Evolutionary conservation across 2,329 filamentous ascomycete species (phyloP), one percentile per base, ranked within the genome.

Genomic region (Curvularia sp.): DNA sequence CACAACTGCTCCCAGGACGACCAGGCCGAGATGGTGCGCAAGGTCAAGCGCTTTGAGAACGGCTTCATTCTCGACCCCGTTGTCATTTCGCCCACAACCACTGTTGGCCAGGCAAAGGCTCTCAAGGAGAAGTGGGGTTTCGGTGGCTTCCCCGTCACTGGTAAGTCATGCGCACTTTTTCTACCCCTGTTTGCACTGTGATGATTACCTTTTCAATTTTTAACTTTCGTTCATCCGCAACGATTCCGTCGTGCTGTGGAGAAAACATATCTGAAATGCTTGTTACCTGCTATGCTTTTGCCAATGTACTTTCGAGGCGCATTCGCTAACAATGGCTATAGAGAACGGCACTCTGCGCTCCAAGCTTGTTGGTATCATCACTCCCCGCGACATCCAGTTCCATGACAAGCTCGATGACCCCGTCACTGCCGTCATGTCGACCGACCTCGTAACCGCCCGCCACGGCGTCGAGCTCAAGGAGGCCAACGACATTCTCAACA

Each of bases 161-260:
- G 96, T 99, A 84, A 86, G 94, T 62, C 62, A 55, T 56, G 48
- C 60, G 62, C 57, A 60, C 58, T 59, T 55, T 57, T 66, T 30
- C 18, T 26, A 20, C 43, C 50, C 51, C 26, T 18, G 4, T 26
- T 52, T 55, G 76, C 81, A 81, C 70, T 80, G 83, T 93, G 91
- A 97, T 97, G 95, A 87, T 79, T 83, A 85, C 81, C 83, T 84
- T 86, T 79, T 79, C 60, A 51, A 73, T 77, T 44, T 47, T 90
- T 97, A 98, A 98, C 95, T 99, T 99, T 99, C 95, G 95, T 99
- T 99, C 95, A 94, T 94, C 95, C 92, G 92, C 86, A 96, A 89
- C 87, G 90, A 91, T 89, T 85, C 85, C 83, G 88, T 86, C 86
- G 91, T 92, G 85, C 83, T 97, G 93, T 86, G 92, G 93, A 97